These are phyloP conservation scores for Colletotrichum salicis DNA, from an alignment of 2,329 filamentous ascomycete genomes.

Conservation along the genomic window DNA sequence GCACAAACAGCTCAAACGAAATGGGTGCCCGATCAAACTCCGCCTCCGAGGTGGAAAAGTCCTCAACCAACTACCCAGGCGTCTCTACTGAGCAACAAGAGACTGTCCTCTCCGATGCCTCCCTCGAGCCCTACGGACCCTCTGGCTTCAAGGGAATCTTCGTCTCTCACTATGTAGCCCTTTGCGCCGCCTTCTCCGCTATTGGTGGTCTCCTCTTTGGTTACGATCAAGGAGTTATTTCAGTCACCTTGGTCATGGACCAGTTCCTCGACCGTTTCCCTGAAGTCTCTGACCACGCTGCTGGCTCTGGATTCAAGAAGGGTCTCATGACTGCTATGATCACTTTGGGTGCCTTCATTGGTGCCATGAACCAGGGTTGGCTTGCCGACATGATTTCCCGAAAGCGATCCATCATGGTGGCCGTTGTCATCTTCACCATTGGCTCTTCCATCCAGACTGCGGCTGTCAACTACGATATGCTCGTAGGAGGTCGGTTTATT, in stretches of 20 bases:
- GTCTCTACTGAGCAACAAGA: conserved; percentile 39
- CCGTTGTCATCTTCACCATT: conserved; percentile 43
- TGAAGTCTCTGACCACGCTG: conserved; percentile 44
- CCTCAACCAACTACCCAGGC: conserved; percentile 26
- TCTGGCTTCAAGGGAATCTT: conserved; percentile 46
- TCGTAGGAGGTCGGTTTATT: conserved; percentile 60
- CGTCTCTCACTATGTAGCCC: conserved; percentile 45
- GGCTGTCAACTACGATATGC: conserved; percentile 50
- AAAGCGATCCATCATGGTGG: conserved; percentile 44
- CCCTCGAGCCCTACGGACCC: conserved; percentile 40
- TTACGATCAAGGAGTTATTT: conserved; percentile 60
- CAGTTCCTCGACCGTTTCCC: conserved; percentile 50
- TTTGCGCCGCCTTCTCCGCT: conserved; percentile 42
- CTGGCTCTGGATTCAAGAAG: conserved; percentile 48
- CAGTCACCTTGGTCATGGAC: conserved; percentile 42
- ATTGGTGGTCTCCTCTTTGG: conserved; percentile 49
- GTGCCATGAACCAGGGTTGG: conserved; percentile 62
- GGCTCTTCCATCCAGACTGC: conserved; percentile 46
- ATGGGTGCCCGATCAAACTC: conserved; percentile 31
- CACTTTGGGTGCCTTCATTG: conserved; percentile 63
- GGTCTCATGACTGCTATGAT: conserved; percentile 53
- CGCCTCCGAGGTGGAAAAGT: conserved; percentile 37
- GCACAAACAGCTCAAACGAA: background rate
- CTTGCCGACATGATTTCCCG: conserved; percentile 45
- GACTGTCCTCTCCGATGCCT: conserved; percentile 31